A percentile compares a stretch with the other conserved stretches of the same genome.
Conservation (phyloP, 2,329 filamentous ascomycete genomes). For the Claviceps spartinae region DNA sequence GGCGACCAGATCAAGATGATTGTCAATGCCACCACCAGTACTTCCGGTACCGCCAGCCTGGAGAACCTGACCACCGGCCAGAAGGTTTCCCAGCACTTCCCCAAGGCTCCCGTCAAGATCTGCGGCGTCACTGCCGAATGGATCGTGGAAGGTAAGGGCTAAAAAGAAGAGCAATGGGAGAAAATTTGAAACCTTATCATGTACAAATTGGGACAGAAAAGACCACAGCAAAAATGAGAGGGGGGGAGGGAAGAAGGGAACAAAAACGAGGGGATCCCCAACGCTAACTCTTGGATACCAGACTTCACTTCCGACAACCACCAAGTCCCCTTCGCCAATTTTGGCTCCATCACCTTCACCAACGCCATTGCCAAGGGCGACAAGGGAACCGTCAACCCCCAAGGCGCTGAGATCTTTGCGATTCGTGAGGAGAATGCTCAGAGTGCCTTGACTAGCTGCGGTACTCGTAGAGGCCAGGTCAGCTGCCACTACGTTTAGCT, state of each 20-base stretch:
- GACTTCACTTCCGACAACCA: constrained; percentile 15
- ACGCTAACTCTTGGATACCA: not conserved
- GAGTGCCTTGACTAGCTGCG: not conserved
- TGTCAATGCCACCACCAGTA: constrained; percentile 15
- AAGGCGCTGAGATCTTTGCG: constrained; percentile 50
- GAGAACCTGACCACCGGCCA: constrained; percentile 39
- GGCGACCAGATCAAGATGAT: constrained; percentile 19
- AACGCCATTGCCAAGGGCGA: constrained; percentile 12
- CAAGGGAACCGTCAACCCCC: constrained; percentile 41
- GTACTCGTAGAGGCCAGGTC: not conserved
- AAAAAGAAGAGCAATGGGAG: not conserved
- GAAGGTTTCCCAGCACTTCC: constrained; percentile 37
- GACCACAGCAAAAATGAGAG: too few species aligned
- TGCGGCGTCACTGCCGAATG: constrained; percentile 47
- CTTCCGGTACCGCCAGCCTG: constrained; percentile 14
- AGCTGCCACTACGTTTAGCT: not conserved
- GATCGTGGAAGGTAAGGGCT: constrained; percentile 38
- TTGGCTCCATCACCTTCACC: constrained; percentile 16
- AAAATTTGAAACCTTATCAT: not conserved
- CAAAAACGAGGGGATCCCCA: too few species aligned
- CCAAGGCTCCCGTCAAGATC: constrained; percentile 26
- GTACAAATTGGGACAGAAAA: too few species aligned
- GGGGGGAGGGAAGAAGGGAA: too few species aligned
- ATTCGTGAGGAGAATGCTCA: constrained; percentile 17
- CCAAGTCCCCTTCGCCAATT: constrained; percentile 17